Base-by-base conservation (phyloP, 192 early-diverging fungal species). In the Mortierella claussenii region DNA sequence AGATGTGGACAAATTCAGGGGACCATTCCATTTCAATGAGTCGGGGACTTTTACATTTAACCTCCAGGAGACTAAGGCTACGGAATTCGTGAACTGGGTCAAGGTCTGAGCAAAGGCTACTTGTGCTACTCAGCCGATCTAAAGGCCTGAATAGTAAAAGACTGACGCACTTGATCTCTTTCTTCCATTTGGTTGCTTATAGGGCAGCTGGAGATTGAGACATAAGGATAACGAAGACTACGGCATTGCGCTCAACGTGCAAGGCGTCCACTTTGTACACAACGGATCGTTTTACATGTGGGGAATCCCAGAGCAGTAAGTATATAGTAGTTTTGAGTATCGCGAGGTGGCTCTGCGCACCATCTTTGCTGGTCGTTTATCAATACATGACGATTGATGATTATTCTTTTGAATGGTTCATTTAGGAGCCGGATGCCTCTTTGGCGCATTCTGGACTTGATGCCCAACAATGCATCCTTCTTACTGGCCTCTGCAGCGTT, bases 211-310 rank as follows among this genome's bases (percentile, higher is more conserved):
- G 65, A 65, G 80, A 34, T 7, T 87, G 17, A 75, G 78, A 33
- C 79, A 87, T 52, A 68, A 70, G 3, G 81, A 87, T 30, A 74
- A 69, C n/a, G 74, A 76, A 12, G 83, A 83, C 45, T 73, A 64
- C 57, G 85, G 85, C 0, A 71, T 83, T 17, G 59, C 82, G 20
- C 52, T 87, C 36, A 53, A 60, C 17, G 78, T 81, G 13, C 81
- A 81, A 36, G 85, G 85, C 24, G 62, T 84, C 26, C 85, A 87
- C 34, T 87, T 81, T 54, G 75, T 84, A 37, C 63, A 70, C n/a
- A 84, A 87, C 43, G 85, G 85, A 18, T 69, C 83, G 3, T 48
- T 87, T 32, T 87, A 84, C 42, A 69, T 87, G 56, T 79, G 78
- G 65, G 81, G 68, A 1, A 81, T 79, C 23, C 81, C 82, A 20